Evolutionary conservation across 306 rosid genomes (phyloP), one percentile per base, ranked within the genome.

Genomic region (Malus fusca): DNA sequence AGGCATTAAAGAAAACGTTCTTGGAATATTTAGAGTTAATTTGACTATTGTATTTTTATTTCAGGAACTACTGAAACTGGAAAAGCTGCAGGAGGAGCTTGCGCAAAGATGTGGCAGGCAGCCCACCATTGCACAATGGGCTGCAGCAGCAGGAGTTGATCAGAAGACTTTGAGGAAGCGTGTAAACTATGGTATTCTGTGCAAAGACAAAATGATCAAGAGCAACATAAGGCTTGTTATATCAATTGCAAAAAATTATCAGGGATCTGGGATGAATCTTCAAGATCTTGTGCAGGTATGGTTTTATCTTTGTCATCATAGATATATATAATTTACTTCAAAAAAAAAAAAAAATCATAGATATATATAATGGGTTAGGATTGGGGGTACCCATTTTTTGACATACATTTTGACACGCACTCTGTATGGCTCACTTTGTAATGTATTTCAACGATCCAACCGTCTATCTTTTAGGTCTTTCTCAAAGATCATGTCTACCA

Each of bases 201-300:
- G 96, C 90, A 95, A 95, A 85, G 97, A 95, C 85, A 92, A 82
- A 82, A 95, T 95, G 98, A 87, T 95, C 78, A 95, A 89, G 80
- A 95, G 98, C 85, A 95, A 95, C 79, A 77, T 95, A 69, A 84
- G 98, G 66, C 96, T 95, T 69, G 98, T 95, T 76, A 95, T 95
- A 88, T 95, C 97, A 70, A 89, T 95, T 78, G 98, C 97, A 26
- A 95, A 90, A 85, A 92, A 88, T 78, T 95, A 88, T 82, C 97
- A 88, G 82, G 97, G 97, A 70, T 82, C 81, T 74, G 98, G 98
- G 78, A 90, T 95, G 97, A 92, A 89, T 83, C 92, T 95, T 69
- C 93, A 88, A 81, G 98, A 95, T 90, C 93, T 95, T 75, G 98
- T 95, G 75, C 98, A 90, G 97, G 98, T 95, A 89, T 78, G 40